A percentile compares a stretch with the other conserved stretches of the same genome.
These are phyloP conservation scores for Huntiella omanensis DNA, from an alignment of 2,329 filamentous ascomycete species.

Conservation along the genomic window DNA sequence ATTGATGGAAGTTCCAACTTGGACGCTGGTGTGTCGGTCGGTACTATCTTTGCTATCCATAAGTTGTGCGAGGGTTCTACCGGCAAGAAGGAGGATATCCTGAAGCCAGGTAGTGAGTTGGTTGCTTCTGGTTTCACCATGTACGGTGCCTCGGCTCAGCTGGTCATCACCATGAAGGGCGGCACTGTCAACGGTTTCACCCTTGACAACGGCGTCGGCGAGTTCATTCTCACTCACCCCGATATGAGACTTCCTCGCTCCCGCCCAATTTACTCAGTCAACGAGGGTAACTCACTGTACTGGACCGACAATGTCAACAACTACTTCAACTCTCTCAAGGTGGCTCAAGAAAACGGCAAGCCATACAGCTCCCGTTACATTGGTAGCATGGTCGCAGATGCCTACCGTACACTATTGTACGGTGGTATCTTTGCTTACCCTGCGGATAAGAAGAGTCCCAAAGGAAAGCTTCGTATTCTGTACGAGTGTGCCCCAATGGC, in stretches of 20 bases:
- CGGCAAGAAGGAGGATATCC: constrained; percentile 66
- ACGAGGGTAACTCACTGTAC: constrained; percentile 95
- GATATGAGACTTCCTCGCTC: constrained; percentile 72
- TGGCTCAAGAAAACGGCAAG: constrained; percentile 54
- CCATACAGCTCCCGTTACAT: constrained; percentile 94
- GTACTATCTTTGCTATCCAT: constrained; percentile 92
- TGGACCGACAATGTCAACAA: constrained; percentile 76
- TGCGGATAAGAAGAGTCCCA: constrained; percentile 92
- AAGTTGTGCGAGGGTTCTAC: constrained; percentile 61
- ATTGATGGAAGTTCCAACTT: constrained; percentile 97
- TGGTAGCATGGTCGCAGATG: constrained; percentile 94
- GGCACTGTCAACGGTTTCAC: constrained; percentile 94
- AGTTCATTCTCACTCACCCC: constrained; percentile 97
- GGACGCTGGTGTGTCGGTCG: constrained; percentile 91
- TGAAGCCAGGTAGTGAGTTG: constrained; percentile 77
- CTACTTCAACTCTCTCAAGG: constrained; percentile 83
- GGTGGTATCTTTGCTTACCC: constrained; percentile 97
- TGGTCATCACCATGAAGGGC: constrained; percentile 92
- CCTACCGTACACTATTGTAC: constrained; percentile 87
- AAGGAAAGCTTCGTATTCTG: constrained; percentile 90
- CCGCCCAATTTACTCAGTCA: constrained; percentile 87
- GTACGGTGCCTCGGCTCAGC: constrained; percentile 92
- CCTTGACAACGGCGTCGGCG: constrained; percentile 84
- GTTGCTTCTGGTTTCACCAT: constrained; percentile 97
- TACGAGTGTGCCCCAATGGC: constrained; percentile 99